Percentiles rank a stretch among this genome's conserved stretches.
Evolutionary conservation across 805 yeast genomes (phyloP).

Genomic region (Candida ovalis): DNA sequence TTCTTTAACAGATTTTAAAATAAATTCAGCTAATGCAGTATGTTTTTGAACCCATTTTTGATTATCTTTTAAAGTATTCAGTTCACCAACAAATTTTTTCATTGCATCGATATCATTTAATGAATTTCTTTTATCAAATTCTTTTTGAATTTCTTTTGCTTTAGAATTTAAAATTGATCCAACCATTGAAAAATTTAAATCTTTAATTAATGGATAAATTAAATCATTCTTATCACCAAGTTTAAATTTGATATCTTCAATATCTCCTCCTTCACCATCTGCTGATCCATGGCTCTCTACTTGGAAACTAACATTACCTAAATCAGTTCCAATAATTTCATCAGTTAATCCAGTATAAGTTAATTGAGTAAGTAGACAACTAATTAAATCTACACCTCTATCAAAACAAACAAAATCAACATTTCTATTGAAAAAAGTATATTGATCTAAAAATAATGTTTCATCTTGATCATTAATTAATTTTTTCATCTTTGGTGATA

Average conservation of each 20-base stretch:
- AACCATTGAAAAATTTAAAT: conserved; percentile 72
- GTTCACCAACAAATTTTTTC: conserved; percentile 63
- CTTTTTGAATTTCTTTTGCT: conserved; percentile 68
- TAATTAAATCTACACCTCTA: conserved; percentile 67
- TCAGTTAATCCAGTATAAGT: conserved; percentile 81
- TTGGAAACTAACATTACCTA: conserved; percentile 31
- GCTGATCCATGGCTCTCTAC: neutral
- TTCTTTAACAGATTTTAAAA: conserved; percentile 36
- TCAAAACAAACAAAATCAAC: conserved; percentile 77
- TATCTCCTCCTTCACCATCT: conserved; percentile 10
- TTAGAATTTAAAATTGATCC: conserved; percentile 67
- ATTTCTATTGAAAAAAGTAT: conserved; percentile 37
- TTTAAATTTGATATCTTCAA: conserved; percentile 13
- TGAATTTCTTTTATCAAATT: conserved; percentile 57
- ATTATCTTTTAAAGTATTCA: conserved; percentile 60
- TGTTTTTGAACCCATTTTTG: conserved; percentile 71
- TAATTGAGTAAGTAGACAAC: conserved; percentile 71
- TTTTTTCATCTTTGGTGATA: conserved; percentile 34
- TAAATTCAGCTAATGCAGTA: conserved; percentile 66
- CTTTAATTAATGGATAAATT: conserved; percentile 49
- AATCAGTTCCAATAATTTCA: conserved; percentile 55
- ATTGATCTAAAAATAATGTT: conserved; percentile 31
- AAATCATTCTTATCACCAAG: conserved; percentile 39
- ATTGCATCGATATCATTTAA: conserved; percentile 62
- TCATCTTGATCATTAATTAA: conserved; percentile 31